These are phyloP conservation scores for Epipyxis sp. DNA, from an alignment of 108 stramenopile species.

Conservation along the genomic window DNA sequence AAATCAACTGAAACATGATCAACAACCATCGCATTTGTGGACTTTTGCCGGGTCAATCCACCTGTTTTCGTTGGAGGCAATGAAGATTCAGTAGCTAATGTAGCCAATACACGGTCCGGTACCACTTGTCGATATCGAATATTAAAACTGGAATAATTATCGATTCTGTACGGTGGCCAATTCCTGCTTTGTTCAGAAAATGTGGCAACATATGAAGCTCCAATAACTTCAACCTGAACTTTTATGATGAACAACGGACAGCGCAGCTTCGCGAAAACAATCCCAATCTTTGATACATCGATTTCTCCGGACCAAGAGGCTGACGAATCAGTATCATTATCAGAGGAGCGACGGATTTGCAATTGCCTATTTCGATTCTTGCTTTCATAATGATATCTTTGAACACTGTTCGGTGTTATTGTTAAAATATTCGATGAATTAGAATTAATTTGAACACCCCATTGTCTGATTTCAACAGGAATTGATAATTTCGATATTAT, in stretches of 20 bases:
- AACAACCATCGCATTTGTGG: neutral
- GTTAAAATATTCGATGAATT: neutral
- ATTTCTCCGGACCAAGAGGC: constrained; percentile 21
- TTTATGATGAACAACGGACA: neutral
- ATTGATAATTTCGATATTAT: neutral
- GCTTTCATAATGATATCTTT: neutral
- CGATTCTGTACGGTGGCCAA: constrained; percentile 29
- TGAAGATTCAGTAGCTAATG: neutral
- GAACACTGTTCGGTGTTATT: neutral
- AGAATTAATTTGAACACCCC: neutral
- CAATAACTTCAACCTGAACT: constrained; percentile 13
- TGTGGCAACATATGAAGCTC: neutral
- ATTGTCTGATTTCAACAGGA: constrained; percentile 4
- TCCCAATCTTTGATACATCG: neutral
- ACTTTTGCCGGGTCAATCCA: neutral
- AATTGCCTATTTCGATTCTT: neutral
- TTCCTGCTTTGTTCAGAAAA: constrained; percentile 12
- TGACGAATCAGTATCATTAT: neutral
- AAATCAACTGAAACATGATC: neutral
- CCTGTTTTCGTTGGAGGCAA: too few species aligned
- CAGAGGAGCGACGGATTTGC: neutral
- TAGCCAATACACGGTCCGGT: neutral
- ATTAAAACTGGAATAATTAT: neutral
- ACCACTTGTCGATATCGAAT: neutral
- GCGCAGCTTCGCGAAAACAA: neutral